A percentile compares a stretch with the other conserved stretches of the same genome.
Conservation (phyloP, 306 rosid genomes). For the Begonia masoniana region DNA sequence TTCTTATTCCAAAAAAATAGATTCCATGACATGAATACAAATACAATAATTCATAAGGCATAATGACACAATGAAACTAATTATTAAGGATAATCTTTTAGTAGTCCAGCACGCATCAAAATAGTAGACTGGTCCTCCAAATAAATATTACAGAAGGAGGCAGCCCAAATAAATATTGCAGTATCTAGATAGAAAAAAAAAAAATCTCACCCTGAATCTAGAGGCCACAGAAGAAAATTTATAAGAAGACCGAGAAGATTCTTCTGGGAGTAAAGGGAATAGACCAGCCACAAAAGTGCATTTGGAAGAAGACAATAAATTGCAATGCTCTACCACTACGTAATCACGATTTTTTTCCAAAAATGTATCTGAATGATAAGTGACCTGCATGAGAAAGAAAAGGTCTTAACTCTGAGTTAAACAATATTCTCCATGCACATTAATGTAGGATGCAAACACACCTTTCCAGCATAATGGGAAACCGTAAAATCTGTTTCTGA, state of each 20-base stretch:
- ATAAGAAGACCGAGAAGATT: conserved; percentile 86
- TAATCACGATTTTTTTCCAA: conserved; percentile 96
- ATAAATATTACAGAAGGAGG: too few species aligned
- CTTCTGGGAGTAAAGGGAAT: conserved; percentile 53
- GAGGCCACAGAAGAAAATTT: conserved; percentile 91
- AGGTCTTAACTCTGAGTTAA: too few species aligned
- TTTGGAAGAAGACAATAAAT: conserved; percentile 69
- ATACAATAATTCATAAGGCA: too few species aligned
- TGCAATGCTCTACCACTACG: conserved; percentile 91
- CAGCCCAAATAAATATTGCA: too few species aligned
- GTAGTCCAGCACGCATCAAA: too few species aligned
- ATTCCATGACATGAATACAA: too few species aligned
- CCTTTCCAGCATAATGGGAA: conserved; percentile 99
- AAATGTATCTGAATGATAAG: conserved; percentile 82
- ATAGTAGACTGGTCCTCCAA: too few species aligned
- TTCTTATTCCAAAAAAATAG: too few species aligned
- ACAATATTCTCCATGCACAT: background rate
- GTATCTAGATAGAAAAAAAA: background rate
- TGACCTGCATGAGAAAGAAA: conserved; percentile 34
- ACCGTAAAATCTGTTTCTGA: conserved; percentile 83
- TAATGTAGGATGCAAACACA: conserved; percentile 13
- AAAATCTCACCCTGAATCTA: conserved; percentile 70
- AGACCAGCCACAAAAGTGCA: conserved; percentile 69
- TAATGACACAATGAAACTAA: too few species aligned
- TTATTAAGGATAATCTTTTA: too few species aligned